Conservation (phyloP, 2,329 filamentous ascomycete genomes). For the Scleromitrula shiraiana region DNA sequence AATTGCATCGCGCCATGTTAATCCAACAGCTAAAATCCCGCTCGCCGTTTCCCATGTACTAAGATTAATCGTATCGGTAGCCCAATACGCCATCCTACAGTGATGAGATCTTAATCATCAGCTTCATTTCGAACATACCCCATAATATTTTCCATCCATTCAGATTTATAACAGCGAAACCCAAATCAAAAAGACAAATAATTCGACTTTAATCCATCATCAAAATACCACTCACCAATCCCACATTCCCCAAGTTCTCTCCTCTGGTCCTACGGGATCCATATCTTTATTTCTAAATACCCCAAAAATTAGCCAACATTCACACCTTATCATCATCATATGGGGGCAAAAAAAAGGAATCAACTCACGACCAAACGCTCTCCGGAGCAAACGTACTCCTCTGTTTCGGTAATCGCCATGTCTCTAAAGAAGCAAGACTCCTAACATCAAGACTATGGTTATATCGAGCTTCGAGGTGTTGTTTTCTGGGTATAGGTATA, state of each 20-base stretch:
- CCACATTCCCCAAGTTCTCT: slow-evolving; percentile 30
- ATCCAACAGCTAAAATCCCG: slow-evolving; percentile 41
- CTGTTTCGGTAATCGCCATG: slow-evolving; percentile 42
- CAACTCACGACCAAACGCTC: slow-evolving; percentile 38
- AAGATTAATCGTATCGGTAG: slow-evolving; percentile 34
- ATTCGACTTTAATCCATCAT: too few species aligned
- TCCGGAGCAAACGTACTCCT: slow-evolving; percentile 38
- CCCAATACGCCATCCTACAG: slow-evolving; percentile 33
- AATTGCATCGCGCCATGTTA: slow-evolving; percentile 48
- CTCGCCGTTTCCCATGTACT: slow-evolving; percentile 45
- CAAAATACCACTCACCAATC: slow-evolving; percentile 25
- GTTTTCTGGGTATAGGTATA: too few species aligned
- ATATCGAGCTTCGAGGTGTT: too few species aligned
- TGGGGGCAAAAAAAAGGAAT: too few species aligned
- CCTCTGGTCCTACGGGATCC: slow-evolving; percentile 26
- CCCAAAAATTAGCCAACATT: too few species aligned
- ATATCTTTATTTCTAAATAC: slow-evolving; percentile 31
- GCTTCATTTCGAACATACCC: background rate
- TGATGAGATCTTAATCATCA: too few species aligned
- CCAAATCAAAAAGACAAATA: background rate
- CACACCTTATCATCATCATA: too few species aligned
- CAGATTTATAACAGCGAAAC: background rate
- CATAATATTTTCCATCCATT: background rate
- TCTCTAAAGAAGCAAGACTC: too few species aligned
- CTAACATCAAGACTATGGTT: too few species aligned